Evolutionary conservation across 371 early-diverging fungal species (phyloP).

Genomic region (Mortierella sp.): DNA sequence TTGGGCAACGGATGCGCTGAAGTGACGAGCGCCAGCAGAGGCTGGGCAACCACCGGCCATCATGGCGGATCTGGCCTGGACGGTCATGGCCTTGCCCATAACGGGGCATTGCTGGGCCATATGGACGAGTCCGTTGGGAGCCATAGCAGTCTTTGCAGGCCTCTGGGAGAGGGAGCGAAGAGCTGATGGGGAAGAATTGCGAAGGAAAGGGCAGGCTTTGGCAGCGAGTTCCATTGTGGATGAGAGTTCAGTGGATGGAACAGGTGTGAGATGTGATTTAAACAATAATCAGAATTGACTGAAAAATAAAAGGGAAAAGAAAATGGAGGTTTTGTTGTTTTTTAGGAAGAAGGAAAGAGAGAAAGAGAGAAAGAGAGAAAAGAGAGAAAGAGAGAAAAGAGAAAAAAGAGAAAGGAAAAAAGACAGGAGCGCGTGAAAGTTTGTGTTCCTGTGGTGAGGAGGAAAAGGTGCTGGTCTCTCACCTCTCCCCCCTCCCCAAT

Average conservation of each 20-base stretch:
- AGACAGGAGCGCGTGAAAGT: neutral
- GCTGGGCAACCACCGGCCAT: conserved; percentile 61
- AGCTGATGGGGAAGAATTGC: conserved; percentile 80
- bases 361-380: conserved; percentile 6
- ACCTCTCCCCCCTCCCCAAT: neutral
- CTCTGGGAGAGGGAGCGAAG: conserved; percentile 77
- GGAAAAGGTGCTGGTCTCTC: neutral
- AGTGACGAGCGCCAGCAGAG: conserved; percentile 51
- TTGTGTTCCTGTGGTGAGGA: conserved; percentile 1
- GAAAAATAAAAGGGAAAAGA: neutral
- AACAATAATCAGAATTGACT: conserved; percentile 1
- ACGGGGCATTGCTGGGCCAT: conserved; percentile 93
- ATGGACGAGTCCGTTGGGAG: conserved; percentile 69
- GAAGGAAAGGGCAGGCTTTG: conserved; percentile 89
- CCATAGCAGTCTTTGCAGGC: conserved; percentile 59
- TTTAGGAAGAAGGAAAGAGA: neutral
- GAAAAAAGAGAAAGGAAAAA: neutral
- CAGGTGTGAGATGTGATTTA: neutral
- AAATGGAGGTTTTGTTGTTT: neutral
- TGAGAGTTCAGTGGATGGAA: neutral
- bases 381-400: neutral
- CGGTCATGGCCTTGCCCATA: conserved; percentile 86
- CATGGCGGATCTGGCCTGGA: conserved; percentile 68
- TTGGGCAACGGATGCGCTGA: conserved; percentile 58
- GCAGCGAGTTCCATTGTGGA: conserved; percentile 69